Base-by-base conservation (phyloP, 805 yeast genomes). In the Ogataea saltuana region DNA sequence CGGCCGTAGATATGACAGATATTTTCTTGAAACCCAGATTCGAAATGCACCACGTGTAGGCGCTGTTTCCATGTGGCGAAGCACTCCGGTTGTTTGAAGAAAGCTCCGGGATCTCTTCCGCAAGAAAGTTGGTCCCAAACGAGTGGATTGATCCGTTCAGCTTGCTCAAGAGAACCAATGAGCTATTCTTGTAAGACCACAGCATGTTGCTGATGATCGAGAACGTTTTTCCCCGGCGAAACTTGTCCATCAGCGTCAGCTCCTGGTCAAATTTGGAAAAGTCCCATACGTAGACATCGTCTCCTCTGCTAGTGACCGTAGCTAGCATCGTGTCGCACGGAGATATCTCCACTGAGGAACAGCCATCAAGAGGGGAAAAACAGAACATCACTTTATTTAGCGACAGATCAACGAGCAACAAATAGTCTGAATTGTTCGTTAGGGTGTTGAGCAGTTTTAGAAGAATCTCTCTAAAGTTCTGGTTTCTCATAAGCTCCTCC, bases 231-330 rank as follows among this genome's bases (percentile, higher is more conserved):
- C 90, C 89, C 18, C 88, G 67, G 10, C 61, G 63, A 50, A 79
- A 81, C 48, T 77, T 75, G 13, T 84, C 88, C 37, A 80, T 56
- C 17, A 83, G 60, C 1, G 75, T 65, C 2, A 83, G 69, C 46
- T 78, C 78, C 2, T 53, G 55, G 1, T 81, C 77, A 27, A 72
- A 64, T 42, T 71, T 69, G 33, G 81, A 68, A 42, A 75, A 68
- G 54, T 83, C 89, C 85, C 88, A 83, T 49, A 80, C 65, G 53
- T 70, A 80, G 4, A 83, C 64, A 38, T 69, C 74, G 56, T 84
- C 88, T 2, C 90, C 89, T 39, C 85, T 68, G 17, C 59, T 53
- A 9, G 76, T 73, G 3, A 74, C 72, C 7, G 83, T 75, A 0
- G 81, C 73, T 38, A 83, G 58, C 22, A 75, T 74, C 29, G 76